Evolutionary conservation across 805 yeast genomes (phyloP).

Genomic region (Teunomyces stri): DNA sequence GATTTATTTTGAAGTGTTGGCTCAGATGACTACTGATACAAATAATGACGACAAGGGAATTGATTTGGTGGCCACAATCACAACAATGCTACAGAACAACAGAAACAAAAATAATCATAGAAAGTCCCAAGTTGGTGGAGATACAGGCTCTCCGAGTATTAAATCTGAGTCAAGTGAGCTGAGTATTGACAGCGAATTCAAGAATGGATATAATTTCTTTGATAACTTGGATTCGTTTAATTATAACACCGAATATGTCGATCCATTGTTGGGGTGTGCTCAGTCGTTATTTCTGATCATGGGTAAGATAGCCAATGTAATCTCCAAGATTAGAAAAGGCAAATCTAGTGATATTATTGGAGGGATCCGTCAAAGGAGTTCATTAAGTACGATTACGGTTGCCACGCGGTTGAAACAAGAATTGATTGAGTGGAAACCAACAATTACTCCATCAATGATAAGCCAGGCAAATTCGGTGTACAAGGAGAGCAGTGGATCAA

Average conservation of each 20-base stretch:
- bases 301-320: conserved; percentile 60
- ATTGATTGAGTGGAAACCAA: conserved; percentile 57
- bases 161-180: conserved; percentile 26
- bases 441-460: conserved; percentile 33
- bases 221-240: conserved; percentile 40
- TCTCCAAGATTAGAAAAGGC: conserved; percentile 45
- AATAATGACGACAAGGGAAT: conserved; percentile 44
- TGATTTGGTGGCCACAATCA: conserved; percentile 41
- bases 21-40: conserved; percentile 58
- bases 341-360: conserved; percentile 7
- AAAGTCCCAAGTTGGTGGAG: neutral
- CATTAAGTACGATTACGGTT: conserved; percentile 46
- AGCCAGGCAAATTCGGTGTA: conserved; percentile 35
- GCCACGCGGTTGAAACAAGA: conserved; percentile 56
- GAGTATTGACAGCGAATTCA: conserved; percentile 12
- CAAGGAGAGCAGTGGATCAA: conserved; percentile 15
- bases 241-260: conserved; percentile 45
- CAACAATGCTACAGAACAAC: conserved; percentile 26
- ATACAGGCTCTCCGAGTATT: conserved; percentile 9
- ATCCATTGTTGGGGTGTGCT: conserved; percentile 67
- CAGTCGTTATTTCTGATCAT: conserved; percentile 62
- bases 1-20: conserved; percentile 65
- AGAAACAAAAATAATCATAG: conserved; percentile 13
- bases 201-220: conserved; percentile 26
- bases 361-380: conserved; percentile 25